Base-by-base conservation (phyloP, 768 basidiomycete species). In the Tulasnella sp. region DNA sequence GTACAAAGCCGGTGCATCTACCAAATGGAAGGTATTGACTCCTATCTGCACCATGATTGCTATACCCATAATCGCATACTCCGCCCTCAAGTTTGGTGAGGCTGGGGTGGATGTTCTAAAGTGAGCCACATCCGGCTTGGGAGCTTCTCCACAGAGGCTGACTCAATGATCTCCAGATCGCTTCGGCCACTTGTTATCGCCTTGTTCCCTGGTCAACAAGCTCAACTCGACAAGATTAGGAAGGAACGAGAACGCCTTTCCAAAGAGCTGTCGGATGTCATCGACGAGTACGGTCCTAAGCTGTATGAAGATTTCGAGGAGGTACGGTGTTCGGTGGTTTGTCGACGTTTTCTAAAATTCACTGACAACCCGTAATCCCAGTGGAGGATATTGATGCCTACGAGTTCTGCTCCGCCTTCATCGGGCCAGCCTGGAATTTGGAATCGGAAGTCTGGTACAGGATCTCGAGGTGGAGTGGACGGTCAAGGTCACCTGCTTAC, bases 71-170 rank as follows among this genome's bases (percentile, higher is more conserved):
- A 92, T 97, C 86, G 96, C 93, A 77, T 94, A 92, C 82, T 94
- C 95, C 6, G 94, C 97, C 7, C 88, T 99, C 74, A 97, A 98
- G 84, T 99, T 99, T 82, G 97, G 97, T 61, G 97, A 99, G 83
- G 97, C 96, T 44, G 97, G 96, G 32, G 92, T 98, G 90, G 97
- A 99, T 82, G 95, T 99, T 37, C 87, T 96, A 75, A 98, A 98
- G 96, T 96, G 81, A 81, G 92, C 85, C n/a, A 72, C 71, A 13
- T 74, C 73, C 26, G 23, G 37, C 77, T 42, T 79, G 72, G 23
- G 44, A 26, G 73, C 42, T 16, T 61, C 46, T 26, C 46, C 26
- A 35, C 7, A 29, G 72, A 79, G 23, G 42, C 71, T 79, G 35
- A 80, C 74, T 39, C 15, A 79, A 35, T 71, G 55, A 15, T 75